These are phyloP conservation scores for Breynia disticha DNA, from an alignment of 441 rosid species.

Conservation along the genomic window DNA sequence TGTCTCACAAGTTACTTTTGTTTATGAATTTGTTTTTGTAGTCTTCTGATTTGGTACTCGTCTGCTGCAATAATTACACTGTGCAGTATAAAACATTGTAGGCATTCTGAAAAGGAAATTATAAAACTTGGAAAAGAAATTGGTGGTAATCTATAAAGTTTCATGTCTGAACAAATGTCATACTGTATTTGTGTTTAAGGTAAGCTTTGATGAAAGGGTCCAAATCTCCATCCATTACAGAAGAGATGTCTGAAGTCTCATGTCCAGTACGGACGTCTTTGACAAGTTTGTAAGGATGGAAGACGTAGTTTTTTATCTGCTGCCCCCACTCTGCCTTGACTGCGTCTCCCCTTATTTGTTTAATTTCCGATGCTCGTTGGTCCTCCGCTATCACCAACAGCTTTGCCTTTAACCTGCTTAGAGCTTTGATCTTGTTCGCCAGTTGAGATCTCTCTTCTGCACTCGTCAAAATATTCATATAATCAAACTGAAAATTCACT, in stretches of 20 bases:
- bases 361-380: slow-evolving; percentile 82
- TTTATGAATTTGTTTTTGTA: too few relatives aligned
- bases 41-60: background rate
- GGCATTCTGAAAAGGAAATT: too few relatives aligned
- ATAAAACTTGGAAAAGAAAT: too few relatives aligned
- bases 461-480: background rate
- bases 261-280: slow-evolving; percentile 71
- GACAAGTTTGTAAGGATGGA: slow-evolving; percentile 94
- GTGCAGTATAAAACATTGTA: too few relatives aligned
- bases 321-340: slow-evolving; percentile 99
- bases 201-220: slow-evolving; percentile 82
- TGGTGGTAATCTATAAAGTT: too few relatives aligned
- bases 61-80: too few relatives aligned
- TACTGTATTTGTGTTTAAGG: slow-evolving; percentile 63
- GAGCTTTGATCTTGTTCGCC: slow-evolving; percentile 78
- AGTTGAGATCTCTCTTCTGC: slow-evolving; percentile 91
- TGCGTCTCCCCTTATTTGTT: slow-evolving; percentile 85
- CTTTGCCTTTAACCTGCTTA: slow-evolving; percentile 74
- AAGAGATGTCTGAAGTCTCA: slow-evolving; percentile 71
- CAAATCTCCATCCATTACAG: slow-evolving; percentile 94
- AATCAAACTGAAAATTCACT: background rate
- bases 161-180: slow-evolving; percentile 13
- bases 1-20: too few relatives aligned
- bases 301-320: slow-evolving; percentile 82
- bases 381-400: slow-evolving; percentile 80